phyloP scores from a whole-genome alignment of 352 stramenopile genomes.

The Phytophthora nicotianae region DNA sequence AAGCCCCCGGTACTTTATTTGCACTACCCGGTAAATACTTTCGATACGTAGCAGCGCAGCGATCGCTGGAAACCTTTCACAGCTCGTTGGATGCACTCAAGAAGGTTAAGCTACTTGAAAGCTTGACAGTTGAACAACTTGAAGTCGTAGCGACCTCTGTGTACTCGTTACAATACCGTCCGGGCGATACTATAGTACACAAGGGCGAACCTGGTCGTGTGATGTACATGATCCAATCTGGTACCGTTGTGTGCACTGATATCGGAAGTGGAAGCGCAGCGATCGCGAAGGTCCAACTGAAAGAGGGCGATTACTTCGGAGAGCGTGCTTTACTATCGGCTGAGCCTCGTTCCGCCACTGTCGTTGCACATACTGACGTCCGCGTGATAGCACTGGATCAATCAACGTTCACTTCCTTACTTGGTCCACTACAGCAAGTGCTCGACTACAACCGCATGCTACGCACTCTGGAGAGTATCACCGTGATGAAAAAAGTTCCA shows the following conservation, averaged over 20 bases:
- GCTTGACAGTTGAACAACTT: conserved; percentile 52
- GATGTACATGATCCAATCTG: conserved; percentile 84
- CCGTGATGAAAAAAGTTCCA: conserved; percentile 53
- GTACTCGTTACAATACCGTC: conserved; percentile 50
- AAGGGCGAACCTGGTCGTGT: conserved; percentile 75
- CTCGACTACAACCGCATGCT: conserved; percentile 76
- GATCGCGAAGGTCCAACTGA: conserved; percentile 45
- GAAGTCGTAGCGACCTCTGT: conserved; percentile 47
- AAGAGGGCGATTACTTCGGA: conserved; percentile 91
- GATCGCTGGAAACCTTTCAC: conserved; percentile 46
- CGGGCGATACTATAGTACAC: conserved; percentile 73
- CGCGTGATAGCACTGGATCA: conserved; percentile 80
- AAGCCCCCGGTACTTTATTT: conserved; percentile 44
- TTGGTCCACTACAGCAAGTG: conserved; percentile 90
- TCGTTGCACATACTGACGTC: conserved; percentile 69
- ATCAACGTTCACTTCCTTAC: conserved; percentile 90
- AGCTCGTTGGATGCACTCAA: conserved; percentile 53
- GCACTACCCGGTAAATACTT: conserved; percentile 57
- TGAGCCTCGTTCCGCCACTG: conserved; percentile 88
- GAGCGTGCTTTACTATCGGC: conserved; percentile 89
- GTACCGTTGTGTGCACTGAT: conserved; percentile 62
- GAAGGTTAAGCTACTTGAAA: conserved; percentile 48
- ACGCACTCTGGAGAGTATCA: conserved; percentile 55
- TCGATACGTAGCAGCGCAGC: conserved; percentile 50
- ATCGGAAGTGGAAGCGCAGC: conserved; percentile 51